Conservation (phyloP, 768 basidiomycete genomes). For the Lactifluus echinatus region DNA sequence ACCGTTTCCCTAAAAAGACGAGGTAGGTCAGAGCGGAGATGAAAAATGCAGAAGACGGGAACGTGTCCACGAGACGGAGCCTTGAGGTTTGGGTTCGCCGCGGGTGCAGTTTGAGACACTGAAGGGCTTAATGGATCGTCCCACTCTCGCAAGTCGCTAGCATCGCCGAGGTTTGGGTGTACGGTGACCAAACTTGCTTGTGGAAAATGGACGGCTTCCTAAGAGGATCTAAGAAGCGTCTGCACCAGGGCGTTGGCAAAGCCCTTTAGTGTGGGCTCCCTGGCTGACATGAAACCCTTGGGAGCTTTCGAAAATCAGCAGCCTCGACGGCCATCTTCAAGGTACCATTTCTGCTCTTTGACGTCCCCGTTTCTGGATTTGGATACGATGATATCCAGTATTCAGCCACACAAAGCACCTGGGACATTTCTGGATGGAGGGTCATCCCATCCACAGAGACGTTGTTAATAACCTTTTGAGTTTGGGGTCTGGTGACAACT, state of each 20-base stretch:
- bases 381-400: neutral
- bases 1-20: slow-evolving; percentile 1
- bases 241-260: neutral
- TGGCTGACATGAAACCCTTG: neutral
- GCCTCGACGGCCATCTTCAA: neutral
- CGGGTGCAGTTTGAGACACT: neutral
- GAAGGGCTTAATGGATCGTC: neutral
- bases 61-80: slow-evolving; percentile 2
- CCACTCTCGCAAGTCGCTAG: neutral
- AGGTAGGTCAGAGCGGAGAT: slow-evolving; percentile 6
- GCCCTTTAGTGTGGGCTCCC: neutral
- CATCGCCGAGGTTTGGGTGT: neutral
- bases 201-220: neutral
- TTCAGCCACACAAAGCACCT: neutral
- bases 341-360: neutral
- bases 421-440: neutral
- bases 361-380: neutral
- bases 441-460: neutral
- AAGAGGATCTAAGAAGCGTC: neutral
- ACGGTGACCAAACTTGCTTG: neutral
- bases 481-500: slow-evolving; percentile 1
- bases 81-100: slow-evolving; percentile 14
- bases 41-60: slow-evolving; percentile 9
- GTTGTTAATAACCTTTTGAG: slow-evolving; percentile 10
- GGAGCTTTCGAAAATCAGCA: neutral